Base-by-base conservation (phyloP, 805 yeast species). In the Ogataea saltuana region DNA sequence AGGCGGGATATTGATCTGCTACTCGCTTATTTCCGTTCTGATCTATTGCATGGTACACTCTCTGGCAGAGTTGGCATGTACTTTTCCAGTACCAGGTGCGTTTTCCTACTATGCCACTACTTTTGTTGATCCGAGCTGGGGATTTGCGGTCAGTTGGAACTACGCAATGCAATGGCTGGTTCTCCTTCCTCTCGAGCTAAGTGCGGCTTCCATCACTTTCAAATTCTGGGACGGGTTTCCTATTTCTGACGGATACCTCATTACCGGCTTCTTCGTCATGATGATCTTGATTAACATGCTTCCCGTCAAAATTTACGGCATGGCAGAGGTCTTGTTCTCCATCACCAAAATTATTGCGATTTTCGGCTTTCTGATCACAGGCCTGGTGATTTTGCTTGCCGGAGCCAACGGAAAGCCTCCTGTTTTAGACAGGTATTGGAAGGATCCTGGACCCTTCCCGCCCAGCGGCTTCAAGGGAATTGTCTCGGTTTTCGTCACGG, bases 41-140 rank as follows among this genome's bases (percentile, higher is more conserved):
- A 74, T 81, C 37, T 80, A 70, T 61, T 65, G 71, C 49, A 77
- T 82, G 55, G 77, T 80, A 51, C 83, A 80, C 63, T 76, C 85
- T 2, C 60, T 80, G 19, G 82, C 83, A 45, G 86, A 81, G 55
- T 48, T 81, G 45, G 77, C 82, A 23, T 77, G 80, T 28, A 69
- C 80, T 3, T 79, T 75, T 60, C 86, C 86, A 9, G 72, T 80
- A 13, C 71, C 83, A 7, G 86, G 86, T 59, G 80, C 84, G 6
- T 81, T 80, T 53, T 72, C 78, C 31, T 74, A 82, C n/a, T 81
- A 75, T 59, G 74, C 81, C 9, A 67, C 80, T n/a, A 66, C 76
- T 49, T 80, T 81, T 53, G 64, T 81, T 42, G 83, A 80, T 52
- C 72, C 74, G 12, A 76, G 83, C 7, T 74, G 78, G 69, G 86